Conservation (phyloP, 257 asterid species). For the Euphrasia confusa region DNA sequence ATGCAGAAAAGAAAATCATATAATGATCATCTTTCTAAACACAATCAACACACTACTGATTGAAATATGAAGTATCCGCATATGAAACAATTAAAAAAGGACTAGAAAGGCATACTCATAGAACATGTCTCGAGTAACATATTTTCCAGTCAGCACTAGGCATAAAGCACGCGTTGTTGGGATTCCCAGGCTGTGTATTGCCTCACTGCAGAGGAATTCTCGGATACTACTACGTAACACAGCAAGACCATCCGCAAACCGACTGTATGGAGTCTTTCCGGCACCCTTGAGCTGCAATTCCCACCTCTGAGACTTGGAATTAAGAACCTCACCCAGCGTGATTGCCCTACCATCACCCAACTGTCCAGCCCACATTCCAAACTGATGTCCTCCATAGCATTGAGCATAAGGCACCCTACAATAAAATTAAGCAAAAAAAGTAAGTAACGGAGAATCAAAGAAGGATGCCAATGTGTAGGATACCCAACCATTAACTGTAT, state of each 20-base stretch:
- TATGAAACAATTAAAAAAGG: background rate
- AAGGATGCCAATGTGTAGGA: too few species aligned
- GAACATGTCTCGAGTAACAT: slow-evolving; percentile 89
- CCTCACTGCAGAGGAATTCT: slow-evolving; percentile 98
- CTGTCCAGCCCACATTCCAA: slow-evolving; percentile 99
- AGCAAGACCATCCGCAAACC: slow-evolving; percentile 99
- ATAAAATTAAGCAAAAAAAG: slow-evolving; percentile 7
- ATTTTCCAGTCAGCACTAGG: slow-evolving; percentile 82
- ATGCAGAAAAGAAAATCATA: background rate
- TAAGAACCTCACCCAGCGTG: slow-evolving; percentile 85
- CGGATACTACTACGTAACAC: slow-evolving; percentile 92
- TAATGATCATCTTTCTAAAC: slow-evolving; percentile 3
- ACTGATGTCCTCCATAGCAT: slow-evolving; percentile 99
- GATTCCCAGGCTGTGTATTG: slow-evolving; percentile 90
- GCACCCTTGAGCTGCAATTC: slow-evolving; percentile 98
- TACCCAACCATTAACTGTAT: too few species aligned
- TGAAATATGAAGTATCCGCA: slow-evolving; percentile 31
- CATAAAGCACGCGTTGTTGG: slow-evolving; percentile 98
- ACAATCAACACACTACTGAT: slow-evolving; percentile 18
- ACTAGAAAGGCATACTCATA: slow-evolving; percentile 65
- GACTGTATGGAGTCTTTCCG: slow-evolving; percentile 95
- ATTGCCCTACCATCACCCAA: slow-evolving; percentile 98
- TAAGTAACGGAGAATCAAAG: background rate
- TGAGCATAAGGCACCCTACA: slow-evolving; percentile 77
- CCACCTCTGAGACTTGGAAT: slow-evolving; percentile 75